Base-by-base conservation (phyloP, 2,329 filamentous ascomycete genomes). In the Phoma herbarum region DNA sequence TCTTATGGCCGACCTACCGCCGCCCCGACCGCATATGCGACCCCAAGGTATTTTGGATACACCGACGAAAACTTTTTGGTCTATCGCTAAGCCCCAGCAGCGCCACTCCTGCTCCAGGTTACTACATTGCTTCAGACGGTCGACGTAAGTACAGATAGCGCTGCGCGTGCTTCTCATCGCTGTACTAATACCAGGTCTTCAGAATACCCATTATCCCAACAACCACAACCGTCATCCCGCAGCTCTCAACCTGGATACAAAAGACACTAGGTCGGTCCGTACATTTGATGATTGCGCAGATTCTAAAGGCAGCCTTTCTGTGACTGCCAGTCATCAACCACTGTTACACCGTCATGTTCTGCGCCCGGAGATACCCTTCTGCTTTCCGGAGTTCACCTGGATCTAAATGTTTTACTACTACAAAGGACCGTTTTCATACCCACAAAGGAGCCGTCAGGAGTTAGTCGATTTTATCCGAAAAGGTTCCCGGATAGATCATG, bases 1-100 rank as follows among this genome's bases (percentile, higher is more conserved):
- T 63, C 66, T 5, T 72, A 75, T 39, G 64, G 70, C 46, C 70
- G 61, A 37, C 57, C 57, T 39, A 59, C 66, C 49, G 63, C 63
- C 20, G 52, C 69, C 56, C 61, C 67, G 33, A 61, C 71, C 42
- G 51, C 64, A 43, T 65, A 71, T 61, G 42, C 67, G 50, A 60
- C 69, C 61, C 70, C 75, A 72, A 78, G 77, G 77, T 78, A 78
- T 78, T 78, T 77, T 75, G 74, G 75, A 66, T 75, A 76, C 60
- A 73, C 64, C 64, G 69, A 75, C 68, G 69, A 72, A 47, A 61
- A 64, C 46, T 77, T 65, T 74, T 75, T 76, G 75, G 75, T 74
- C 63, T 76, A 75, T 74, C 72, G 71, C 75, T 78, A 77, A 78
- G 70, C 69, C 71, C 67, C 58, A 58, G 56, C 69, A 76, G 72